phyloP scores from a whole-genome alignment of 352 stramenopile species.

The Chrysophaeum taylorii region DNA sequence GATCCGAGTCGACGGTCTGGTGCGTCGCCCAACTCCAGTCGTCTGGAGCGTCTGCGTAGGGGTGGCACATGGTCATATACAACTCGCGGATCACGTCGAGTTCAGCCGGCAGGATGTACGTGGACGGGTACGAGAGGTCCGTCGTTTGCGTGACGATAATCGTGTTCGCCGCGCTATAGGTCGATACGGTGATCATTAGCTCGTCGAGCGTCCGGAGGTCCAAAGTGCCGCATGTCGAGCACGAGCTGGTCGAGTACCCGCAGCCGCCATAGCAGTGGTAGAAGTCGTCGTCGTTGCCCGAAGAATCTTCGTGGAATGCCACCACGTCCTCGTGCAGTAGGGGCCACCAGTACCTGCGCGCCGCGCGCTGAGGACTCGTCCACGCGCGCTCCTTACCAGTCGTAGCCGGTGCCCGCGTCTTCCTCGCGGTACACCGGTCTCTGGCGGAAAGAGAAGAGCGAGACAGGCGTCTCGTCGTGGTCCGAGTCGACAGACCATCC shows the following conservation, averaged over 20 bases:
- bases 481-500: background rate
- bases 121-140: too few species aligned
- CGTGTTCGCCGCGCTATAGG: background rate
- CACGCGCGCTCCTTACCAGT: too few species aligned
- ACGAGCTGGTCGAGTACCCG: background rate
- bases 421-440: background rate
- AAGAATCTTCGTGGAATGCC: background rate
- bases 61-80: too few species aligned
- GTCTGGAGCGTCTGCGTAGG: background rate
- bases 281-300: background rate
- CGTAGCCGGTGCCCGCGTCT: background rate
- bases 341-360: constrained; percentile 7
- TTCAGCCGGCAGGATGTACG: too few species aligned
- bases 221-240: background rate
- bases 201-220: background rate
- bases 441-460: background rate
- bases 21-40: background rate
- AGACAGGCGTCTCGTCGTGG: background rate
- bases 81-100: too few species aligned
- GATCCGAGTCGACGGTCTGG: background rate
- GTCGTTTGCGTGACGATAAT: too few species aligned
- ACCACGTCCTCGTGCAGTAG: background rate
- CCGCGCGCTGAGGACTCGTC: too few species aligned
- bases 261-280: constrained; percentile 1
- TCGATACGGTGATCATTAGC: background rate